Base-by-base conservation (phyloP, 2,329 filamentous ascomycete species). In the Penicillium sp. region DNA sequence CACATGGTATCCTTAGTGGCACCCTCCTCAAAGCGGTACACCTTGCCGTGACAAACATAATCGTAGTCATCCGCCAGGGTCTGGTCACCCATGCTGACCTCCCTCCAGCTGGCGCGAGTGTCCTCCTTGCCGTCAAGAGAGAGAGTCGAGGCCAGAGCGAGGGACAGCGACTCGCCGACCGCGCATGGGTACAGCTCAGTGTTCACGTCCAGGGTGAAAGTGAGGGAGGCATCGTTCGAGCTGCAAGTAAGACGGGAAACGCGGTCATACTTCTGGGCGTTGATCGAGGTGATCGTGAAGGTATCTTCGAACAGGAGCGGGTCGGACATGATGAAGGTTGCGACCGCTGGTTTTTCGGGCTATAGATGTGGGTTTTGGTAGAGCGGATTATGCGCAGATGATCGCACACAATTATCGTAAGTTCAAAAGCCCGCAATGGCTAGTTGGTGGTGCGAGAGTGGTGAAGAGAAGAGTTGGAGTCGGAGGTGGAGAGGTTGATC, bases 261-360 rank as follows among this genome's bases (percentile, higher is more conserved):
- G 64, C 93, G 91, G 79, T 97, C 94, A 78, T 99, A 99, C 79
- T 97, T 96, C 70, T 88, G 85, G 70, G 87, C 84, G 79, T 96
- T 90, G 74, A 91, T 81, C 55, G 84, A 79, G 66, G 86, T 93
- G 69, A 97, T 83, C 61, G 84, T 89, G 83, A 97, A 97, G 70
- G 86, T 88, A 73, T 96, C 92, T 78, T 97, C 92, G 79, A 96
- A 96, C 76, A 97, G 90, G 70, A 94, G 89, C 58, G 93, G 88
- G 79, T 97, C 93, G 66, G 89, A 88, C 77, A 91, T 86, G 66
- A 78, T 59, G 57, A 49, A 55, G 39, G 33, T 81, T 68, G 79
- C 77, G 62, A 79, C 72, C 77, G 49, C 52, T 33, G 57, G 44
- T 12, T 27, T 49, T 48, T 48, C 23, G 25, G 49, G 19, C 23